Conservation (phyloP, 139 green algal genomes). For the Auxenochlorella pyrenoidosa region DNA sequence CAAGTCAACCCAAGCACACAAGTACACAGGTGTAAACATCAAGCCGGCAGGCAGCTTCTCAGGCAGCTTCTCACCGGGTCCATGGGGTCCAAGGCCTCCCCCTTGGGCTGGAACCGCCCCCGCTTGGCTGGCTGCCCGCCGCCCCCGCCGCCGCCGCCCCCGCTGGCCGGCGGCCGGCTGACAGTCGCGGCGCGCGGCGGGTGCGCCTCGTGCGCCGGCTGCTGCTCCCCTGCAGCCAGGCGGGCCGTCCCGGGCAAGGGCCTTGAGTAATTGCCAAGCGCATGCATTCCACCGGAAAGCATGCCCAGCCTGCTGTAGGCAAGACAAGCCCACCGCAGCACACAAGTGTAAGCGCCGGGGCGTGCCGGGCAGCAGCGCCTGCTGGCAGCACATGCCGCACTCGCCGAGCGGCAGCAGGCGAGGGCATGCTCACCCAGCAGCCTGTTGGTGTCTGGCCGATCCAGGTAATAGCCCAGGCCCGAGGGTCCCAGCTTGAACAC, state of each 20-base stretch:
- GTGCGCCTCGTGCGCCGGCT: neutral
- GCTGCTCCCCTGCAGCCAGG: neutral
- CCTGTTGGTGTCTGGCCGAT: conserved; percentile 32
- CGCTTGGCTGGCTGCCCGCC: conserved; percentile 36
- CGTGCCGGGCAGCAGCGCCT: neutral
- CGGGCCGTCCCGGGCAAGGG: neutral
- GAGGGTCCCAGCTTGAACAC: conserved; percentile 69
- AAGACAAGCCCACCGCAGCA: neutral
- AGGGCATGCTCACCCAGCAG: neutral
- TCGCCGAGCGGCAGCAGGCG: neutral
- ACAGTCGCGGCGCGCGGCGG: neutral
- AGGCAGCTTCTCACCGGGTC: conserved; percentile 73
- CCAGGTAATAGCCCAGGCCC: conserved; percentile 68
- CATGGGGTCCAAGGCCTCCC: conserved; percentile 77
- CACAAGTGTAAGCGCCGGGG: neutral
- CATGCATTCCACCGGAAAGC: too few species aligned
- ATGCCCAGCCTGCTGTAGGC: too few species aligned
- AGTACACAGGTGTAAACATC: too few species aligned
- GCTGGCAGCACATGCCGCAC: too few species aligned
- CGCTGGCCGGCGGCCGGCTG: neutral
- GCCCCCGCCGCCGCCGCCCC: conserved; percentile 14
- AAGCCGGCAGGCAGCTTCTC: too few species aligned
- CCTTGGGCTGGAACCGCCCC: conserved; percentile 17
- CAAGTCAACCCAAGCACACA: too few species aligned
- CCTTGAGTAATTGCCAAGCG: too few species aligned